Percentiles rank a stretch among this genome's conserved stretches.
Evolutionary conservation across 2,329 filamentous ascomycete genomes (phyloP).

Genomic region (Fusarium acutatum): DNA sequence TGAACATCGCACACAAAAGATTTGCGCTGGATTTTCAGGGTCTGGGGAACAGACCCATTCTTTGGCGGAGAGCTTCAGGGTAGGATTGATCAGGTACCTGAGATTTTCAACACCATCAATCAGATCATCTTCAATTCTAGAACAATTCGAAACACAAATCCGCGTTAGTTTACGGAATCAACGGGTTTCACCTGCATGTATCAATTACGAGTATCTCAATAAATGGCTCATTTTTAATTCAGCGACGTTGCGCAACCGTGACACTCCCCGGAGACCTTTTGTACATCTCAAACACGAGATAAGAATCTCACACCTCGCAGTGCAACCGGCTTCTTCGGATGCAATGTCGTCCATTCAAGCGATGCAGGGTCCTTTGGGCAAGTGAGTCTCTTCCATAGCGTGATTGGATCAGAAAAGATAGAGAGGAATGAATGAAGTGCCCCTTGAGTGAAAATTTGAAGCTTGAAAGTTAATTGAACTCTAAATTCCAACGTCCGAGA

Average conservation of each 20-base stretch:
- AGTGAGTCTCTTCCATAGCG: neutral
- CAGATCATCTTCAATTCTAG: neutral
- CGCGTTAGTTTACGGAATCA: neutral
- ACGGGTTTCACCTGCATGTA: neutral
- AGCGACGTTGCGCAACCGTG: neutral
- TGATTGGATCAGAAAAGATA: neutral
- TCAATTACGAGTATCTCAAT: fast-evolving
- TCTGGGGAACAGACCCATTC: neutral
- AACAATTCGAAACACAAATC: neutral
- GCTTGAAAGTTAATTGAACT: neutral
- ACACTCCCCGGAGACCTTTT: neutral
- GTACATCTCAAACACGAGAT: neutral
- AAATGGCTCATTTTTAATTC: neutral
- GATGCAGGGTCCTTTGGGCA: neutral
- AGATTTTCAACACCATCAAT: neutral
- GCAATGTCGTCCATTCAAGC: neutral
- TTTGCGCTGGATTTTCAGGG: constrained; percentile 12
- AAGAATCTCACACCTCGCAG: neutral
- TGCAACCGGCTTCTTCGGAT: neutral
- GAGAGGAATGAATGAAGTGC: neutral
- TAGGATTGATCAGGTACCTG: neutral
- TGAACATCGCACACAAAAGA: neutral
- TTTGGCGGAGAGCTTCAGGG: constrained; percentile 2
- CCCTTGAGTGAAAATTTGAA: neutral
- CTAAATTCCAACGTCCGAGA: neutral